Conservation (phyloP, 495 filamentous ascomycete species). For the Neurospora discreta region DNA sequence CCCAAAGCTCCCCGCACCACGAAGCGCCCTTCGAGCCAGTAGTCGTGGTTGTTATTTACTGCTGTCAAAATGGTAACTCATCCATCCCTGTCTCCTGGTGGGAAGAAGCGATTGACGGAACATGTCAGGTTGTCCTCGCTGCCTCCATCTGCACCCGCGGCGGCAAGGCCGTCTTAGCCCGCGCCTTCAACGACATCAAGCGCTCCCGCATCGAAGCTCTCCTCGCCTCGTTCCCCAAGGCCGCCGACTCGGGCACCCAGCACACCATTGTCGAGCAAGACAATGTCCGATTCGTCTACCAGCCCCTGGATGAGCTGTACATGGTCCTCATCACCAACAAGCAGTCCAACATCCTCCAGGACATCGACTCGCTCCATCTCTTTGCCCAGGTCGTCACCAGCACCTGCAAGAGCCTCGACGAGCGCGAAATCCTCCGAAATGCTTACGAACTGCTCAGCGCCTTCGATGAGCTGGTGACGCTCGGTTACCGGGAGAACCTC, state of each 20-base stretch:
- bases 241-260: constrained; percentile 86
- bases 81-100: not conserved
- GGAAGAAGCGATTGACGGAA: constrained; percentile 6
- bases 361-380: constrained; percentile 94
- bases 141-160: constrained; percentile 98
- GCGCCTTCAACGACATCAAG: constrained; percentile 93
- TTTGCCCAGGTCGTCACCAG: constrained; percentile 95
- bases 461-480: constrained; percentile 90
- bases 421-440: constrained; percentile 87
- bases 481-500: constrained; percentile 92
- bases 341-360: constrained; percentile 97
- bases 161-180: constrained; percentile 91
- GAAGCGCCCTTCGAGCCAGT: not conserved
- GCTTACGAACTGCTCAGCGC: constrained; percentile 91
- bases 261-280: constrained; percentile 98
- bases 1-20: not conserved
- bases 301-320: constrained; percentile 96
- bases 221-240: constrained; percentile 92
- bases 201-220: constrained; percentile 92
- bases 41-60: not conserved
- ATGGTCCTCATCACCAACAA: constrained; percentile 99
- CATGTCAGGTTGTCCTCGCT: constrained; percentile 73
- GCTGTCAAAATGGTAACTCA: constrained; percentile 16
- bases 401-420: constrained; percentile 91
- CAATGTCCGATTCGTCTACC: constrained; percentile 98